Percentiles rank a stretch among this genome's conserved stretches.
Evolutionary conservation across 805 yeast species (phyloP).

Genomic region (Saccharomycopsis schoenii): DNA sequence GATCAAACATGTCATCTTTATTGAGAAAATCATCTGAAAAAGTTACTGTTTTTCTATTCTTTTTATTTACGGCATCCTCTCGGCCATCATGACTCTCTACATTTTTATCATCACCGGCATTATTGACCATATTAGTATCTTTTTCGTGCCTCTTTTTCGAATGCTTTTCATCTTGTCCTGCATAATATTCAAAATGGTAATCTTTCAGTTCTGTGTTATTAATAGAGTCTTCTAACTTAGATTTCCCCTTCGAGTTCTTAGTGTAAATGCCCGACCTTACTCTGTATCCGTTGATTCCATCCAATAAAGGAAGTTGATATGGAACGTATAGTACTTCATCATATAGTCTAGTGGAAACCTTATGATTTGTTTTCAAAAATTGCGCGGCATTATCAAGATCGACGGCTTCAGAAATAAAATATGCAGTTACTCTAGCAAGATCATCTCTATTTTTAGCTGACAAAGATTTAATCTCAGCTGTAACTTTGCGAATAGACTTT

Average conservation of each 20-base stretch:
- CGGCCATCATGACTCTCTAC: not conserved
- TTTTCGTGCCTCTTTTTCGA: conserved; percentile 22
- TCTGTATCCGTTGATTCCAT: conserved; percentile 72
- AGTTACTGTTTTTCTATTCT: conserved; percentile 13
- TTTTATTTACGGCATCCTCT: conserved; percentile 17
- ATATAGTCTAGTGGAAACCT: conserved; percentile 76
- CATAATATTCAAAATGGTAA: conserved; percentile 84
- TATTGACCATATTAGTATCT: not conserved
- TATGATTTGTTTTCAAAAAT: conserved; percentile 61
- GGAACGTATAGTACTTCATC: conserved; percentile 93
- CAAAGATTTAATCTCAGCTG: conserved; percentile 45
- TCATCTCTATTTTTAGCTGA: conserved; percentile 40
- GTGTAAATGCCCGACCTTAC: conserved; percentile 52
- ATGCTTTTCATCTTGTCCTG: conserved; percentile 36
- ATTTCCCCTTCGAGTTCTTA: conserved; percentile 31
- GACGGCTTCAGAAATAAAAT: conserved; percentile 78
- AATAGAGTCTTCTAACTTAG: conserved; percentile 62
- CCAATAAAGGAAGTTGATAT: conserved; percentile 74
- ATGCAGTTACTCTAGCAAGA: conserved; percentile 83
- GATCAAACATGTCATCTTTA: conserved; percentile 55
- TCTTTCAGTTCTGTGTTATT: conserved; percentile 78
- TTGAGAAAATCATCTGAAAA: conserved; percentile 23
- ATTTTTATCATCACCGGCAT: not conserved
- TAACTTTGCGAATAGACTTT: conserved; percentile 20
- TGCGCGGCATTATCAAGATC: conserved; percentile 51